Percentiles rank a stretch among this genome's conserved stretches.
These are phyloP conservation scores for Mucor sp. DNA, from an alignment of 371 early-diverging fungal genomes.

Conservation along the genomic window DNA sequence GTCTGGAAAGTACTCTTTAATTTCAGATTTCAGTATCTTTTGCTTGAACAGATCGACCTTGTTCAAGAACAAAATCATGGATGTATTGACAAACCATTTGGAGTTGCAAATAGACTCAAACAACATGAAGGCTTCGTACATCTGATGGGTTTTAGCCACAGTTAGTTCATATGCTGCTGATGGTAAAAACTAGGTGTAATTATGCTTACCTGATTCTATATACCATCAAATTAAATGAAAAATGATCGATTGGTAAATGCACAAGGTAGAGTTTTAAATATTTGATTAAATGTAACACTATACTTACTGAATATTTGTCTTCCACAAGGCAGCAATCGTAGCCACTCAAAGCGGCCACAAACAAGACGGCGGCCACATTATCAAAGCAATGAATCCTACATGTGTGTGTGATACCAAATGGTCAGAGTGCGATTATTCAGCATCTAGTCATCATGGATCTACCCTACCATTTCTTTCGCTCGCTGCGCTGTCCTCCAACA, in stretches of 20 bases:
- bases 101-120: conserved; percentile 93
- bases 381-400: conserved; percentile 89
- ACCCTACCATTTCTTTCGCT: conserved; percentile 85
- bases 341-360: conserved; percentile 90
- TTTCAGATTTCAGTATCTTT: conserved; percentile 75
- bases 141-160: conserved; percentile 35
- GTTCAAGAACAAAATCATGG: conserved; percentile 93
- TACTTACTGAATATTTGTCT: conserved; percentile 90
- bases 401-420: not conserved
- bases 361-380: conserved; percentile 91
- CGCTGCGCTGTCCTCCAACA: conserved; percentile 94
- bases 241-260: not conserved
- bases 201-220: conserved; percentile 39
- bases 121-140: conserved; percentile 90
- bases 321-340: conserved; percentile 95
- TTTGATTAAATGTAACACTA: not conserved
- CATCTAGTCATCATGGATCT: not conserved
- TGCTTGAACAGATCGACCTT: conserved; percentile 91
- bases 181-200: not conserved
- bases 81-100: conserved; percentile 88
- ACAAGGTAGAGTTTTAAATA: not conserved
- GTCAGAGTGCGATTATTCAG: not conserved
- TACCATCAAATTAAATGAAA: conserved; percentile 2
- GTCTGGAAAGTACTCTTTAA: conserved; percentile 86
- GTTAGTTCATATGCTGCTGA: not conserved